These are phyloP conservation scores for Periconia sp. DNA, from an alignment of 2,329 filamentous ascomycete species.

Conservation along the genomic window DNA sequence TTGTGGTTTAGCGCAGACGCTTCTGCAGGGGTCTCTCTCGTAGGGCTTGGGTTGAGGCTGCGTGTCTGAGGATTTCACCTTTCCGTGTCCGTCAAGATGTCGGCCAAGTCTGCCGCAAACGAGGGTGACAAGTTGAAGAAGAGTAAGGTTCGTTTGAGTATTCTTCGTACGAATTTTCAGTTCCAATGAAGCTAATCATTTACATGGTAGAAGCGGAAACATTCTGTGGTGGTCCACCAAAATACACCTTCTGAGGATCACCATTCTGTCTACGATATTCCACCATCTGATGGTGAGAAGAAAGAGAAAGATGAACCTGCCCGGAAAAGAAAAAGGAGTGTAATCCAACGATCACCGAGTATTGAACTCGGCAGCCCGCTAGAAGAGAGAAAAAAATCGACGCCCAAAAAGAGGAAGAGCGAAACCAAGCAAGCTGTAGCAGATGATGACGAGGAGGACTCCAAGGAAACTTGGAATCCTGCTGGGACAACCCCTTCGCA, in stretches of 20 bases:
- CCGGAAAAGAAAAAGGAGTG: neutral
- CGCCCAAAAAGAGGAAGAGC: too few species aligned
- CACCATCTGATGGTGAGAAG: neutral
- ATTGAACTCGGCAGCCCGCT: neutral
- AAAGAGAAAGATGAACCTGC: neutral
- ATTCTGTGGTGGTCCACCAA: conserved; percentile 20
- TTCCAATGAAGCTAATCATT: too few species aligned
- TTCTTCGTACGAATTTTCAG: too few species aligned
- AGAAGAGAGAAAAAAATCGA: too few species aligned
- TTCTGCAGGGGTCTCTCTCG: neutral
- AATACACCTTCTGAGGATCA: conserved; percentile 1
- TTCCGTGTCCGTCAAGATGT: too few species aligned
- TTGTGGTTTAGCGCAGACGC: neutral
- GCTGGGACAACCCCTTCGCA: neutral
- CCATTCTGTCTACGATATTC: neutral
- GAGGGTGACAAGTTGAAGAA: too few species aligned
- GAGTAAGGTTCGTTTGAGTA: too few species aligned
- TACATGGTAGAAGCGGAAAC: conserved; percentile 17
- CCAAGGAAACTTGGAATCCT: too few species aligned
- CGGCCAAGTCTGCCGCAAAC: too few species aligned
- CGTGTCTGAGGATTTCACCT: too few species aligned
- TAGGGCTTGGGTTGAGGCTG: neutral
- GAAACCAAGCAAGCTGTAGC: too few species aligned
- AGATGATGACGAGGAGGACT: too few species aligned
- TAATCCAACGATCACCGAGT: neutral